phyloP scores from a whole-genome alignment of 805 yeast species.

The Blastobotrys muscicola region DNA sequence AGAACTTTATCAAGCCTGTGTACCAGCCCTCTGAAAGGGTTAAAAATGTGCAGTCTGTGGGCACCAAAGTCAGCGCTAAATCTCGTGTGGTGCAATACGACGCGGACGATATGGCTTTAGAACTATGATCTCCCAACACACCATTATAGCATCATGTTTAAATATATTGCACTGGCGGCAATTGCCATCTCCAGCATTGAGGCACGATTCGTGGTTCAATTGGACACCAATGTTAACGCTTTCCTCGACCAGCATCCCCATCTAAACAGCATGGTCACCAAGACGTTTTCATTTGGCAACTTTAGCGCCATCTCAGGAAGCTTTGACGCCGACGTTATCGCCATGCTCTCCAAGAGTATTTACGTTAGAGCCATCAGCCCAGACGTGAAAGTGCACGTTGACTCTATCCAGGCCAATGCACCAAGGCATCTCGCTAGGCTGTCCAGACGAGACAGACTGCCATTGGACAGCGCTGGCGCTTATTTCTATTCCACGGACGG shows the following conservation, averaged over 20 bases:
- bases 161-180: no score
- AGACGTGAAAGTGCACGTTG: constrained; percentile 52
- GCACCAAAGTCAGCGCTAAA: background rate
- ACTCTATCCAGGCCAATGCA: constrained; percentile 38
- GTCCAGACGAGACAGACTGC: constrained; percentile 21
- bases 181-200: no score
- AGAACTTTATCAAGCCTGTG: constrained; percentile 13
- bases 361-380: constrained; percentile 44
- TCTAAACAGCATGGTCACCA: constrained; percentile 37
- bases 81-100: no score
- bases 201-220: constrained; percentile 17
- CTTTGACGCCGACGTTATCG: constrained; percentile 40
- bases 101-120: no score
- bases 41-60: background rate
- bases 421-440: constrained; percentile 40
- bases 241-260: constrained; percentile 33
- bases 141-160: no score
- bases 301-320: constrained; percentile 63
- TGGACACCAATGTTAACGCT: constrained; percentile 13
- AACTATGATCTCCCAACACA: no score
- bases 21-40: constrained; percentile 1
- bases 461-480: constrained; percentile 5
- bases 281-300: constrained; percentile 54
- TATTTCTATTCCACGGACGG: constrained; percentile 34
- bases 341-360: constrained; percentile 29